Conservation (phyloP, 345 rosid species). For the Eucalyptus albens region DNA sequence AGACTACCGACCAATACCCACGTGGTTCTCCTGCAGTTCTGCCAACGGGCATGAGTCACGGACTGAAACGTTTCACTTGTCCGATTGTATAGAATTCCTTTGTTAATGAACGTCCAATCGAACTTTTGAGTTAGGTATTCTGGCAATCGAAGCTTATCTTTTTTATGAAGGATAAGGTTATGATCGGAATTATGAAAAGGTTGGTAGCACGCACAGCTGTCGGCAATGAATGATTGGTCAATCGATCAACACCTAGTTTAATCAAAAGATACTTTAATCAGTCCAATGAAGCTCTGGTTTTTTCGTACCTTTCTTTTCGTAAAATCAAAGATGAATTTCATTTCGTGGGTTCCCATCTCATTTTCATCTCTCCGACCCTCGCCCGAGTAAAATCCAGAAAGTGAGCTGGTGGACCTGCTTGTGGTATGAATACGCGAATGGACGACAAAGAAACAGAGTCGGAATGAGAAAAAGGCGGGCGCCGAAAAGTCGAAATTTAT, state of each 20-base stretch:
- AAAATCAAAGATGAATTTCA: not conserved
- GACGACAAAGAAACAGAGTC: not conserved
- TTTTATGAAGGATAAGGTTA: too few relatives aligned
- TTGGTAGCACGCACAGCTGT: not conserved
- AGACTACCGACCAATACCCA: not conserved
- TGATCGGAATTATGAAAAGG: not conserved
- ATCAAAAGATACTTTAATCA: not conserved
- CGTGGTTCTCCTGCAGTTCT: not conserved
- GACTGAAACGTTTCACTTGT: not conserved
- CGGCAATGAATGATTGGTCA: not conserved
- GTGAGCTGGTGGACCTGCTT: not conserved
- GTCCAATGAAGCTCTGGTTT: not conserved
- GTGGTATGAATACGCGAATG: not conserved
- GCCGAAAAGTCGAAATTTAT: not conserved
- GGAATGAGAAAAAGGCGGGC: not conserved
- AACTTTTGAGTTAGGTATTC: not conserved
- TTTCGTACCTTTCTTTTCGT: too few relatives aligned
- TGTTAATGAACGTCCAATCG: not conserved
- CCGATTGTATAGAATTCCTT: too few relatives aligned
- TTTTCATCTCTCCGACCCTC: not conserved
- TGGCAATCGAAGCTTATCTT: not conserved
- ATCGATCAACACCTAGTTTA: too few relatives aligned
- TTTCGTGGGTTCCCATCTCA: not conserved
- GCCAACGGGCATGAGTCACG: too few relatives aligned
- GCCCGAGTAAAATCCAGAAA: not conserved